Evolutionary conservation across 176 grass and related monocot species (phyloP), one percentile per base, ranked within the genome.

Genomic region (Avena eriantha): DNA sequence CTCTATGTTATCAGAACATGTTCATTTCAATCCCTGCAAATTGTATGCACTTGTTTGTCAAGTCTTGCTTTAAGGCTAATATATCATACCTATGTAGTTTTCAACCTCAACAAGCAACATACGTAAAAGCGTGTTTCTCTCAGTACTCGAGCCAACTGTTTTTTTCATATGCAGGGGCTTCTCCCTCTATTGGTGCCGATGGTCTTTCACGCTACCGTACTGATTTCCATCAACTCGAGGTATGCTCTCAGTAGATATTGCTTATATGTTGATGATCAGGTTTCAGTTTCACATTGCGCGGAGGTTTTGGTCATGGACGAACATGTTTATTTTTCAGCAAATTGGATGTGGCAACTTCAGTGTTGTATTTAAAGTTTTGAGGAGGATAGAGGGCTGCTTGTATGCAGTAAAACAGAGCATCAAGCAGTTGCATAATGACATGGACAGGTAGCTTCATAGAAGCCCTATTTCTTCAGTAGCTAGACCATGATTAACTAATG

Each of bases 321-420:
- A 54, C 46, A 82, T 63, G 6, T 65, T 91, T 64, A 83, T 86
- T 88, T 88, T 87, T 31, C 80, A 98, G 97, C 91, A 96, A 98
- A 98, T 98, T 88, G 94, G 97, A 2, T 74, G 8, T 80, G 94
- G 97, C 47, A 98, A 98, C 84, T 98, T 98, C 87, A 98, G 97
- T 81, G 71, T 85, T 41, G 97, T 96, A 49, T 96, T 96, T 76
- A 99, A 99, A 82, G 97, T 88, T 94, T 87, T 99, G 56, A 99
- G 94, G 68, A 93, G 97, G 91, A 93, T 99, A 90, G 94, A 99
- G 76, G 97, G 97, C 33, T 99, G 92, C 83, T 82, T 99, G 69
- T 99, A 99, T 83, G 94, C 97, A 69, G 92, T 99, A 56, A 99
- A 99, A 83, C 92, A 90, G 83, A 99, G 87, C 85, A 94, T 87